A percentile compares a stretch with the other conserved stretches of the same genome.
phyloP scores from a whole-genome alignment of 1,284 basidiomycete genomes.

The Ceratobasidium sp. region DNA sequence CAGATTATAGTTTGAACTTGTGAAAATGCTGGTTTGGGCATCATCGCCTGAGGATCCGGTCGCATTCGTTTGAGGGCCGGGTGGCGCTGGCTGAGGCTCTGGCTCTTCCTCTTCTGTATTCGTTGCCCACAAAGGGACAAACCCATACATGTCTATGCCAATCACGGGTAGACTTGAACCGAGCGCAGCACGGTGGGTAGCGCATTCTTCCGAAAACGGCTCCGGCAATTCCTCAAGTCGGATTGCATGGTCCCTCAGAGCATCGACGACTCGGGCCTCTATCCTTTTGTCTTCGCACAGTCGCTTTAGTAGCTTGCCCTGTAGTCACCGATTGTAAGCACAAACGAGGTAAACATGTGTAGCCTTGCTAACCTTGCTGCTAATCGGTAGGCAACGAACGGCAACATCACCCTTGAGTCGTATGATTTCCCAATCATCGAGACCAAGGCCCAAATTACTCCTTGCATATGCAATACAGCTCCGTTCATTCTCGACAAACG shows the following conservation, averaged over 20 bases:
- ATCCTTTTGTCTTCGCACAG: slow-evolving; percentile 32
- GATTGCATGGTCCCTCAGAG: slow-evolving; percentile 19
- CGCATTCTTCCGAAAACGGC: slow-evolving; percentile 22
- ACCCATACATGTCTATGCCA: slow-evolving; percentile 27
- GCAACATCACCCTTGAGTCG: slow-evolving; percentile 31
- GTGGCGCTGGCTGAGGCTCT: slow-evolving; percentile 11
- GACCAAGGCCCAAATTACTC: slow-evolving; percentile 6
- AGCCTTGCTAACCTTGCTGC: slow-evolving; percentile 33
- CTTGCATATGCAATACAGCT: slow-evolving; percentile 26
- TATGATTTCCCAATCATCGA: slow-evolving; percentile 26
- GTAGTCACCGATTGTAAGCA: neutral
- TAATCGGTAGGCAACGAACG: slow-evolving; percentile 23
- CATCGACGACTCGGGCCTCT: slow-evolving; percentile 22
- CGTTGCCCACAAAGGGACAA: slow-evolving; percentile 25
- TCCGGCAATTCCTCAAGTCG: slow-evolving; percentile 32
- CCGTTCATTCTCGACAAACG: slow-evolving; percentile 52
- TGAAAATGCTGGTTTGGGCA: slow-evolving; percentile 30
- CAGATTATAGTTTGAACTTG: slow-evolving; percentile 8
- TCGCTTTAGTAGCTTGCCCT: slow-evolving; percentile 35
- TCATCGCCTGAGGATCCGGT: neutral
- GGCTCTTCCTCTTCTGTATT: slow-evolving; percentile 24
- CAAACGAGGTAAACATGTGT: neutral
- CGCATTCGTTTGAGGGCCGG: neutral
- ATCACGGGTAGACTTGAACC: slow-evolving; percentile 29
- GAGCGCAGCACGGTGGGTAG: slow-evolving; percentile 23